These are phyloP conservation scores for Beauveria asiatica DNA, from an alignment of 2,329 filamentous ascomycete genomes.

Conservation along the genomic window DNA sequence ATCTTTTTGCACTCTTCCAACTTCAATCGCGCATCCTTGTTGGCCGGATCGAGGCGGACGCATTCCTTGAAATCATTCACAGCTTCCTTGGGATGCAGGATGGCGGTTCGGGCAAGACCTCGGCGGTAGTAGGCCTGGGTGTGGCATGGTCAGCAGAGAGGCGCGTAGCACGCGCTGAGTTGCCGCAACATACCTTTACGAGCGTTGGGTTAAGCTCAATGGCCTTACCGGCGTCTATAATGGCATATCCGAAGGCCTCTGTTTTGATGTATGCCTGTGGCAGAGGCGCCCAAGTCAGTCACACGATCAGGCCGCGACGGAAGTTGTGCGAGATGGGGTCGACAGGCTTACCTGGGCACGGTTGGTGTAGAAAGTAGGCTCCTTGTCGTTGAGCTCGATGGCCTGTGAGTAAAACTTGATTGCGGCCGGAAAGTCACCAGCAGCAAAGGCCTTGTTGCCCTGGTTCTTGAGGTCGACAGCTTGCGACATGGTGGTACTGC, in stretches of 20 bases:
- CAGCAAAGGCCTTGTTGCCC: constrained; percentile 86
- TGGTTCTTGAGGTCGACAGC: constrained; percentile 83
- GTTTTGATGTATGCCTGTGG: constrained; percentile 84
- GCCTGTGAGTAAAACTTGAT: constrained; percentile 80
- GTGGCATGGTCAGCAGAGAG: not conserved
- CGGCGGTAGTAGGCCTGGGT: constrained; percentile 83
- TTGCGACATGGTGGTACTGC: constrained; percentile 34
- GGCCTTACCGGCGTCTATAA: constrained; percentile 82
- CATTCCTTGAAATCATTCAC: constrained; percentile 89
- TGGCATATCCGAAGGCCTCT: constrained; percentile 88
- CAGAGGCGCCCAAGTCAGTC: constrained; percentile 31
- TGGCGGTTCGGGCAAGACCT: constrained; percentile 84
- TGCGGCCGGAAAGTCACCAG: constrained; percentile 77
- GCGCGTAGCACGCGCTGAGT: not conserved
- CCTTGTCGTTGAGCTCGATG: constrained; percentile 72
- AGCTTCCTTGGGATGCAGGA: constrained; percentile 79
- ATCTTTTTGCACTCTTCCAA: constrained; percentile 90
- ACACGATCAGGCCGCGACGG: constrained; percentile 27
- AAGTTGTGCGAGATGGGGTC: constrained; percentile 13
- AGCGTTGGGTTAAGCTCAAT: constrained; percentile 82
- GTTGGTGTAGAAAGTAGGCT: constrained; percentile 90
- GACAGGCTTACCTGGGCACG: constrained; percentile 61
- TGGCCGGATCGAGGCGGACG: constrained; percentile 74
- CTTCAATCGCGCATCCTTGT: constrained; percentile 87
- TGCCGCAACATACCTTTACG: constrained; percentile 59